Base-by-base conservation (phyloP, 306 rosid genomes). In the Quercus mongolica region DNA sequence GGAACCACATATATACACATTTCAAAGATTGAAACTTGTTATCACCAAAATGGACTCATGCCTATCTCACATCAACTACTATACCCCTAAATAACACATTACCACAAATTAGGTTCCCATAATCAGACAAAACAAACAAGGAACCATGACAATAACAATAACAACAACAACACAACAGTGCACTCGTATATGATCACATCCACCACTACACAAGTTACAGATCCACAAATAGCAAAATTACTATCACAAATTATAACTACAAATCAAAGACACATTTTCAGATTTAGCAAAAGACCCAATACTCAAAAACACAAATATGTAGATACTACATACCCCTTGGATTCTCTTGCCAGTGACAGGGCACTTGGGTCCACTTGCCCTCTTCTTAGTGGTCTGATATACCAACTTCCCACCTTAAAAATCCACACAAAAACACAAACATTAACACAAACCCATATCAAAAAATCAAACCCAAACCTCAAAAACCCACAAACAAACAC, bases 311-410 rank as follows among this genome's bases (percentile, higher is more conserved):
- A 46, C 49, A 14, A n/a, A 11, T 2, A 51, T 33, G 26, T 19
- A 59, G 61, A 21, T 3, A 18, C 52, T 15, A 28, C 86, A 79
- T 87, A 94, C 97, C 86, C 97, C 98, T 81, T 94, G 98, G 76
- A 94, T 92, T 82, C 97, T 94, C 91, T 92, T 94, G 25, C 98
- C 97, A 33, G 98, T 94, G 4, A 94, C 94, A 54, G 97, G 97
- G 79, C 96, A 94, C 80, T 94, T 94, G 1, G 98, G 98, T 15
- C 98, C 98, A 17, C 94, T 92, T 7, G 98, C 96, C 59, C 96
- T 92, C 93, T 94, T 94, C 86, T 92, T 90, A 31, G 96, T 89
- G 33, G 74, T 87, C 91, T 94, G 98, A 81, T 92, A 92, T 38
- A 92, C 92, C 87, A 94, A 78, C 80, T 89, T 94, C 52, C 97